Evolutionary conservation across 768 basidiomycete species (phyloP), one percentile per base, ranked within the genome.

Genomic region (Naganishia randhawae): DNA sequence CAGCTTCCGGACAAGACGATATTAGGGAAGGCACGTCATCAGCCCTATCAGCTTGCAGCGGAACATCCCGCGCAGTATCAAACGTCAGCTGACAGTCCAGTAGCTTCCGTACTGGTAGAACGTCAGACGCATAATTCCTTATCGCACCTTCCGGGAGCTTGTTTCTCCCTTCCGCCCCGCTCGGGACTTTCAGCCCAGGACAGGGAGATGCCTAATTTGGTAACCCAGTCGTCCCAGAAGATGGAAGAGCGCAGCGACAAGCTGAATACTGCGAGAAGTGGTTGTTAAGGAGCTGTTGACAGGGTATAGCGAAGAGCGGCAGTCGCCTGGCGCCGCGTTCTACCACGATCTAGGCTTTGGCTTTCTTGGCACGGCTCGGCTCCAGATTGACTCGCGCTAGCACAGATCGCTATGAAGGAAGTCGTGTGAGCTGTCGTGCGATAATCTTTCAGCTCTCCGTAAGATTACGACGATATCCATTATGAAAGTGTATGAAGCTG

Each of bases 1-100:
- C 33, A 55, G 54, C 54, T 55, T 55, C 54, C 54, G 54, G 51
- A 31, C 11, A 53, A 19, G 54, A 22, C 33, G 54, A n/a, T 11
- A 19, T 13, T 32, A 54, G 8, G 31, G 22, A 48, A 31, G 48
- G 10, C 8, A 27, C 54, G 54, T 55, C 54, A 55, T 55, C 54
- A 33, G 31, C 22, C 33, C 19, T 48, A n/a, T 48, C 3, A 22
- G n/a, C 14, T 48, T 48, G 45, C n/a, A 11, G 45, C 54, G 54
- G 54, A 55, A 55, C 5, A n/a, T 55, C 19, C 54, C 54, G 54
- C 33, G 17, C 33, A 37, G 31, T 17, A 37, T 37, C 33, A 22
- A 37, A 55, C 54, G 54, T 55, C 54, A 55, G 54, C 54, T 37
- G 54, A 55, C n/a, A n/a, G n/a, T 37, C 3, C 4, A 33, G 33